Conservation (phyloP, 1,284 basidiomycete species). For the Apiotrichum brassicae region DNA sequence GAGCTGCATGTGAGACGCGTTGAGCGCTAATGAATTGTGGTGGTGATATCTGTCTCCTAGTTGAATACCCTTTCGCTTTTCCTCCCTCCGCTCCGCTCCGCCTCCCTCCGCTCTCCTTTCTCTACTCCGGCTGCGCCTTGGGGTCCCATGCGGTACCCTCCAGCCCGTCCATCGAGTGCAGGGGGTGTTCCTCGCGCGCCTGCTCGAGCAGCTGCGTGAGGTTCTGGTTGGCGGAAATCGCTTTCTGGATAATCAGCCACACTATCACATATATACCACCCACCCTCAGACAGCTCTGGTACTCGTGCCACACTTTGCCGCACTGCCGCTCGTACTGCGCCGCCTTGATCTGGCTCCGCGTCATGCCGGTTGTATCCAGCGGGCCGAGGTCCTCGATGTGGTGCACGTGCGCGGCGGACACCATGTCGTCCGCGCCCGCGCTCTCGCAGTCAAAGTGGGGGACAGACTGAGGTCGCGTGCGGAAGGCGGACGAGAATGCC, state of each 20-base stretch:
- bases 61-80: not conserved
- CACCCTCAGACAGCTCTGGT: slow-evolving; percentile 72
- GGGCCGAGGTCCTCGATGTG: slow-evolving; percentile 11
- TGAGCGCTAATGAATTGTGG: not conserved
- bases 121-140: slow-evolving; percentile 5
- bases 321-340: slow-evolving; percentile 77
- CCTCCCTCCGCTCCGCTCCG: too few relatives aligned
- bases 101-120: not conserved
- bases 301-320: slow-evolving; percentile 70
- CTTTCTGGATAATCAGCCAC: slow-evolving; percentile 54
- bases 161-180: slow-evolving; percentile 45
- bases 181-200: slow-evolving; percentile 72
- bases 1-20: slow-evolving; percentile 2
- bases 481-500: slow-evolving; percentile 21
- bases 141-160: slow-evolving; percentile 41
- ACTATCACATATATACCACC: slow-evolving; percentile 17
- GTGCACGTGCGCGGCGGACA: slow-evolving; percentile 12
- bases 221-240: slow-evolving; percentile 66
- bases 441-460: not conserved
- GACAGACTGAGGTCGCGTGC: slow-evolving; percentile 5
- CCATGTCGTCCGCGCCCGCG: slow-evolving; percentile 15
- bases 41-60: not conserved
- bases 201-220: slow-evolving; percentile 68
- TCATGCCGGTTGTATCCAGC: slow-evolving; percentile 38
- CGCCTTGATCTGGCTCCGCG: slow-evolving; percentile 49